These are phyloP conservation scores for Penicillium psychrosexuale DNA, from an alignment of 2,329 filamentous ascomycete genomes.

Conservation along the genomic window DNA sequence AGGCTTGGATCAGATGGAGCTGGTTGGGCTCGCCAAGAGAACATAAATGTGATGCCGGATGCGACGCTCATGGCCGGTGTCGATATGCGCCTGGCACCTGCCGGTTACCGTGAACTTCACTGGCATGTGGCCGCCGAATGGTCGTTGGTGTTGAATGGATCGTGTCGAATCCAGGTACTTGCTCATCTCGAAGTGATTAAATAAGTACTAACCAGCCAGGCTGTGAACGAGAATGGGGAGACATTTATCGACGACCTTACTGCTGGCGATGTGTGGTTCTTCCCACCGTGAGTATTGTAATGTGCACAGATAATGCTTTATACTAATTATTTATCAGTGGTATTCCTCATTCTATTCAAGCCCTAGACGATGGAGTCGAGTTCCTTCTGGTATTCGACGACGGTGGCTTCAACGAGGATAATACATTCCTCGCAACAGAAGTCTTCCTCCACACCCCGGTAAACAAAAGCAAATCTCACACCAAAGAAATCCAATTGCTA, in stretches of 20 bases:
- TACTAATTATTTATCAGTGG: constrained; percentile 42
- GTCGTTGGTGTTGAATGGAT: constrained; percentile 41
- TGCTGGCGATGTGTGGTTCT: constrained; percentile 78
- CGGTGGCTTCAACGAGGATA: constrained; percentile 63
- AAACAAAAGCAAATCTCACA: not conserved
- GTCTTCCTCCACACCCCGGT: constrained; percentile 50
- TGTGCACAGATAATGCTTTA: not conserved
- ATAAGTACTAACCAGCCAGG: constrained; percentile 19
- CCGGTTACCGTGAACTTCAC: constrained; percentile 62
- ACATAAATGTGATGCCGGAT: constrained; percentile 50
- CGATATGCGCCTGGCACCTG: constrained; percentile 56
- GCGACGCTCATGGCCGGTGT: constrained; percentile 56
- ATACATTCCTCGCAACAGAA: constrained; percentile 69
- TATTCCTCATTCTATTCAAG: constrained; percentile 73
- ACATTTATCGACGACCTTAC: constrained; percentile 74
- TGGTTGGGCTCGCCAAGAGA: constrained; percentile 57
- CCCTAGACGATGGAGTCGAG: constrained; percentile 64
- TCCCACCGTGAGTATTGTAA: constrained; percentile 55
- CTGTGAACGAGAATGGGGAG: constrained; percentile 58
- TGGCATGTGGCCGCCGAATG: constrained; percentile 47
- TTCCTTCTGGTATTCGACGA: constrained; percentile 63
- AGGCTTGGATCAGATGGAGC: constrained; percentile 45
- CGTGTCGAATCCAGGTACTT: constrained; percentile 35
- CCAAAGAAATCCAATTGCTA: not conserved
- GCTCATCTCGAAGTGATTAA: not conserved